phyloP scores from a whole-genome alignment of 495 filamentous ascomycete genomes.

The Neurospora africana region DNA sequence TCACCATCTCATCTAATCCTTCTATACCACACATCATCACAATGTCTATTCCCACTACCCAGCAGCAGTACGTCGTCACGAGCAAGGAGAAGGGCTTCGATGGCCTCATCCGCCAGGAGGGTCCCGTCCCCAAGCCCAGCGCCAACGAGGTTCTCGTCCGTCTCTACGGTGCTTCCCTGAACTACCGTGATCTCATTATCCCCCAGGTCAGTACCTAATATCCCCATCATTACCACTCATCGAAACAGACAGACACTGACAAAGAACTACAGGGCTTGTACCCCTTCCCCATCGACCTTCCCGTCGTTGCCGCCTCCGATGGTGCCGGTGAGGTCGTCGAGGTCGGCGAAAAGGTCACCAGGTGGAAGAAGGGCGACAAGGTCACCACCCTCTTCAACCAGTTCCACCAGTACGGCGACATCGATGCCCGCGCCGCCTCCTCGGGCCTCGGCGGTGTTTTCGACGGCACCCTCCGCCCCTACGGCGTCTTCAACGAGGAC shows the following conservation, averaged over 20 bases:
- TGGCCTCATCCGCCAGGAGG: constrained; percentile 41
- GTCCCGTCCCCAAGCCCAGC: constrained; percentile 47
- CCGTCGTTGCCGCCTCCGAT: constrained; percentile 64
- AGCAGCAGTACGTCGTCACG: constrained; percentile 56
- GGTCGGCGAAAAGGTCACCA: constrained; percentile 54
- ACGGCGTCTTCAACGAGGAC: constrained; percentile 57
- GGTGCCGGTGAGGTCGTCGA: constrained; percentile 64
- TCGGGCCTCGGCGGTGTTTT: constrained; percentile 62
- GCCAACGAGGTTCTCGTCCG: constrained; percentile 70
- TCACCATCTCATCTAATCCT: too few species aligned
- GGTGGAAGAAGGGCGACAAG: constrained; percentile 60
- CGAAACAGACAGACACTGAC: not conserved
- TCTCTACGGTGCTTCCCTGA: constrained; percentile 64
- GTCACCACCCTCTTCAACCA: constrained; percentile 76
- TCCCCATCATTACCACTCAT: not conserved
- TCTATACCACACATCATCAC: too few species aligned
- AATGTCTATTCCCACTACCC: constrained; percentile 32
- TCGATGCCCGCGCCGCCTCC: constrained; percentile 28
- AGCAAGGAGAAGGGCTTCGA: constrained; percentile 49
- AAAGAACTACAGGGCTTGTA: constrained; percentile 46
- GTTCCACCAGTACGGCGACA: constrained; percentile 51
- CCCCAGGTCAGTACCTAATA: constrained; percentile 41
- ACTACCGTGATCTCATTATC: constrained; percentile 76
- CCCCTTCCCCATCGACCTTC: constrained; percentile 47
- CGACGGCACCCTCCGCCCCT: constrained; percentile 63